Base-by-base conservation (phyloP, 371 early-diverging fungal genomes). In the Batkoa obscura region DNA sequence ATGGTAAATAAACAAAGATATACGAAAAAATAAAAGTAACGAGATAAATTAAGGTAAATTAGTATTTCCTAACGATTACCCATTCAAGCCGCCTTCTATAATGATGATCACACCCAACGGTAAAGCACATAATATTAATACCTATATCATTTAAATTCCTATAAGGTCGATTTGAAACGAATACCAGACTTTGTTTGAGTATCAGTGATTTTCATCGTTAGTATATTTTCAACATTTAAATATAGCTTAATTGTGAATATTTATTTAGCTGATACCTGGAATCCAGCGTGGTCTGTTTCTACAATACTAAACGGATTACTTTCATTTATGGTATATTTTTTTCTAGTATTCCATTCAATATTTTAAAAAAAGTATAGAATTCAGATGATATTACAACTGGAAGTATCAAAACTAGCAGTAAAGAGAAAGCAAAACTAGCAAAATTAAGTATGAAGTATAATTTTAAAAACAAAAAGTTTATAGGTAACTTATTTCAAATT, bases 181-280 rank as follows among this genome's bases (percentile, higher is more conserved):
- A 91, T 64, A 84, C 86, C 43, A 72, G 88, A 58, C 80, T 97
- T 13, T 97, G 98, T 65, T 71, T 91, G 57, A 81, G 85, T 59
- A 94, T 94, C 92, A 84, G 84, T 62, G 92, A 94, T 73, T 94
- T 88, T 66, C 96, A 90, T 62, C 88, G 83, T 35, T 80, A 70
- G 50, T 50, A 15, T 3, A 17, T 31, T 45, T 48, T 12, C 30
- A 34, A 13, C 31, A 8, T 32, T 43, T 43, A 32, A 42, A 42
- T 2, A 30, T 8, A 39, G 5, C 43, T 23, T 39, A n/a, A 2
- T 31, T 41, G 10, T 36, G 23, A 33, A 30, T 31, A 10, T 23
- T 58, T 37, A 1, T 17, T 30, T 50, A 58, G 58, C 71, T 35
- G 68, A 76, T 63, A 77, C 83, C 38, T 97, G 95, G 97, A 97